Conservation (phyloP, 2,329 filamentous ascomycete genomes). For the Stylonectria norvegica region DNA sequence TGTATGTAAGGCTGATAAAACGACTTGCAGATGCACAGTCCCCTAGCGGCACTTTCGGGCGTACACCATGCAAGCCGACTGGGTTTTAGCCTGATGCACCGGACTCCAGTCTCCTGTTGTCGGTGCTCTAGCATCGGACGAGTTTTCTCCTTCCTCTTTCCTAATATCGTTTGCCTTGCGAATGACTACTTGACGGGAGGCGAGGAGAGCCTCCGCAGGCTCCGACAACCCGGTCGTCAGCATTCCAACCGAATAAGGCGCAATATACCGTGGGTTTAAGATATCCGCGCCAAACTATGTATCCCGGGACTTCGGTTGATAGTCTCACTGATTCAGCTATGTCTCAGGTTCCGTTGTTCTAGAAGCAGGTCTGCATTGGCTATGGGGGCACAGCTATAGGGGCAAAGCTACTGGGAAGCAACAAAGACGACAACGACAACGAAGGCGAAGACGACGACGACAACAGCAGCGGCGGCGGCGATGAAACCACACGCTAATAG, state of each 20-base stretch:
- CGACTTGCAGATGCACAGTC: slow-evolving; percentile 12
- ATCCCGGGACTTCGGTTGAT: slow-evolving; percentile 13
- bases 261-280: slow-evolving; percentile 17
- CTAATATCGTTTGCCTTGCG: too few relatives aligned
- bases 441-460: not conserved
- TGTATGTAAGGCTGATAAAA: slow-evolving; percentile 24
- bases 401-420: too few relatives aligned
- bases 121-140: not conserved
- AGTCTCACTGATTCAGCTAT: slow-evolving; percentile 15
- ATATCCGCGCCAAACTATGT: slow-evolving; percentile 9
- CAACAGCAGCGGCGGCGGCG: too few relatives aligned
- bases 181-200: too few relatives aligned
- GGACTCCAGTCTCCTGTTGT: not conserved
- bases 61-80: slow-evolving; percentile 16
- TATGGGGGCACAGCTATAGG: not conserved
- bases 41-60: slow-evolving; percentile 20
- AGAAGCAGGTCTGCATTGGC: slow-evolving; percentile 1
- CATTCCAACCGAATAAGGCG: slow-evolving; percentile 13
- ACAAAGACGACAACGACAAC: slow-evolving; percentile 1
- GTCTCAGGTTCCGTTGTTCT: slow-evolving; percentile 21
- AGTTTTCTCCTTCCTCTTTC: not conserved
- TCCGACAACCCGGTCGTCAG: slow-evolving; percentile 12
- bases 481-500: too few relatives aligned
- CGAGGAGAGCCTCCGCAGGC: slow-evolving; percentile 1
- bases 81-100: slow-evolving; percentile 3